These are phyloP conservation scores for Globisporangium polare DNA, from an alignment of 352 stramenopile genomes.

Conservation along the genomic window DNA sequence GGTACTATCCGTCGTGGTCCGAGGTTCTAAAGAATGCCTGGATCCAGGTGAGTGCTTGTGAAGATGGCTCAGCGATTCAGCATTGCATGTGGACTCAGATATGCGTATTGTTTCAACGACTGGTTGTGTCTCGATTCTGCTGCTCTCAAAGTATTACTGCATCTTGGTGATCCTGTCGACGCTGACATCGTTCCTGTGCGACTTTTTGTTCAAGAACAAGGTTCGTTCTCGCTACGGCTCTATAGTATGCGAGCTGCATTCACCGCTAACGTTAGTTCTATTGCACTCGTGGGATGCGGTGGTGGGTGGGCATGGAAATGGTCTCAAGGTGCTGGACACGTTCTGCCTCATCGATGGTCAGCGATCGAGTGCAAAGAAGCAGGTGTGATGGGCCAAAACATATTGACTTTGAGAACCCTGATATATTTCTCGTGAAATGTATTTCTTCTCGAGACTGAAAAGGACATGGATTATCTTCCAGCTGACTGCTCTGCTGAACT, in stretches of 20 bases:
- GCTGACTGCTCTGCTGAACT: too few relatives aligned
- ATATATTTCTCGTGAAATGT: too few relatives aligned
- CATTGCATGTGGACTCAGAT: too few relatives aligned
- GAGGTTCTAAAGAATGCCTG: conserved; percentile 63
- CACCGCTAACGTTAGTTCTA: too few relatives aligned
- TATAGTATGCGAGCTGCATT: too few relatives aligned
- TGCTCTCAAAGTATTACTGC: conserved; percentile 36
- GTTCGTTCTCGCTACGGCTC: conserved; percentile 10
- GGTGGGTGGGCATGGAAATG: neutral
- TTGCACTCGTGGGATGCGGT: too few relatives aligned
- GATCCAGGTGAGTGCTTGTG: conserved; percentile 44
- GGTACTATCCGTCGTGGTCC: conserved; percentile 52
- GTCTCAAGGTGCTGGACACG: conserved; percentile 25
- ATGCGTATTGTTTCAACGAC: too few relatives aligned
- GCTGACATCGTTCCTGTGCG: conserved; percentile 22
- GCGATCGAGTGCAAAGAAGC: conserved; percentile 12
- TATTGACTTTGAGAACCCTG: too few relatives aligned
- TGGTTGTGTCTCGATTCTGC: neutral
- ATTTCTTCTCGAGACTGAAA: too few relatives aligned
- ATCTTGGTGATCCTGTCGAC: conserved; percentile 34
- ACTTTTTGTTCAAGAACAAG: conserved; percentile 44
- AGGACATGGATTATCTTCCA: too few relatives aligned
- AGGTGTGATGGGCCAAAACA: neutral
- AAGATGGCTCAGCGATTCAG: too few relatives aligned
- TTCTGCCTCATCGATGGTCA: conserved; percentile 28